Evolutionary conservation across 2,329 filamentous ascomycete species (phyloP), one percentile per base, ranked within the genome.

Genomic region (Monascus ruber): DNA sequence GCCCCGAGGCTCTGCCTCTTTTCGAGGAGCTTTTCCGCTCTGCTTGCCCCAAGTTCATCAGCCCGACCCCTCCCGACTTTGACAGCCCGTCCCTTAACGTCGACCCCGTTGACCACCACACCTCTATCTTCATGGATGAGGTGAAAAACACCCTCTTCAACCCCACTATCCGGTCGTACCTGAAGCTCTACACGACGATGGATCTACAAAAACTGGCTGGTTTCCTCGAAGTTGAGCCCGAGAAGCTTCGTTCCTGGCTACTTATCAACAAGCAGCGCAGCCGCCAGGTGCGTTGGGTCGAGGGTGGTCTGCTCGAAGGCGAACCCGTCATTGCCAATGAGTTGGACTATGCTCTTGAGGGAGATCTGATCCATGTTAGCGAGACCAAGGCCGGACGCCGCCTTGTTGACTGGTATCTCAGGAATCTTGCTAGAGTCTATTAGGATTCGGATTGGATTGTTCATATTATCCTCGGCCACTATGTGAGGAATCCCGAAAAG

Each of bases 31-130:
- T 98, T 54, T 98, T 98, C 84, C 82, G 85, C 60, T 76, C 82
- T 46, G 85, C 91, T n/a, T 96, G 91, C 79, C 91, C 91, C 66
- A 96, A 95, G 73, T 98, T 98, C 76, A 98, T 98, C 76, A 93
- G 83, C 46, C 91, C 91, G 37, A 91, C 91, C 11, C 86, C 88
- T 42, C 91, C 91, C 38, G 88, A 98, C 71, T 98, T 98, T 65
- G 91, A 96, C 62, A 89, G 93, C 76, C 87, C 91, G 47, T 81
- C 88, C 66, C 70, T 88, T 69, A 98, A 98, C 73, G 75, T 96
- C 55, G 91, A 98, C 70, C 91, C 91, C 33, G 79, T 95, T 50
- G 89, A 98, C 71, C 91, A 98, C 74, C 89, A 98, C 69, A 79
- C 94, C 49, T 75, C 84, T 56, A 83, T 98, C 69, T 98, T 98